Conservation (phyloP, 225 moss, liverwort and hornwort genomes). For the Physcomitrellopsis africana region DNA sequence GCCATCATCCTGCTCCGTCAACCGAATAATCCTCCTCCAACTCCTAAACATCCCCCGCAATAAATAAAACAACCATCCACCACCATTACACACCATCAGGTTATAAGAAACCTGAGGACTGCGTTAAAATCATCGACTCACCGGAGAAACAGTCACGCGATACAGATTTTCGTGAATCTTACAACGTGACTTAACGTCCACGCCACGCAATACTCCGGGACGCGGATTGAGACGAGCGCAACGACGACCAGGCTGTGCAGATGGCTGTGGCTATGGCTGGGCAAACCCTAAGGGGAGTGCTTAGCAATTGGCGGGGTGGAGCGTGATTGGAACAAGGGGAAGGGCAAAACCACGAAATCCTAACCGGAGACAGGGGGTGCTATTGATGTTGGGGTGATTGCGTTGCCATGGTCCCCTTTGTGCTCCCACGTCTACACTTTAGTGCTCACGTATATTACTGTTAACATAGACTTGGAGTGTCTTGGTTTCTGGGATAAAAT, state of each 20-base stretch:
- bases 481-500: too few species aligned
- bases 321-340: too few species aligned
- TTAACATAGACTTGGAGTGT: too few species aligned
- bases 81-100: not conserved
- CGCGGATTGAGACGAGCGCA: slow-evolving; percentile 17
- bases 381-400: too few species aligned
- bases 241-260: not conserved
- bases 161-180: not conserved
- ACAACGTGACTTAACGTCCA: slow-evolving; percentile 1
- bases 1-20: not conserved
- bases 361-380: too few species aligned
- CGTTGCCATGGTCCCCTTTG: too few species aligned
- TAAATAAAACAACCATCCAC: slow-evolving; percentile 2
- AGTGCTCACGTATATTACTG: too few species aligned
- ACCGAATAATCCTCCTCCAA: slow-evolving; percentile 9
- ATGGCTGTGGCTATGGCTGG: not conserved
- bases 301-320: too few species aligned
- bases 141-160: not conserved
- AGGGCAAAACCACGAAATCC: too few species aligned
- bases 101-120: not conserved
- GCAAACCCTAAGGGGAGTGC: not conserved
- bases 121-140: not conserved
- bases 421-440: too few species aligned
- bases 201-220: slow-evolving; percentile 20
- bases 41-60: not conserved